Base-by-base conservation (phyloP, 1,284 basidiomycete species). In the Phellinidium pouzarii region DNA sequence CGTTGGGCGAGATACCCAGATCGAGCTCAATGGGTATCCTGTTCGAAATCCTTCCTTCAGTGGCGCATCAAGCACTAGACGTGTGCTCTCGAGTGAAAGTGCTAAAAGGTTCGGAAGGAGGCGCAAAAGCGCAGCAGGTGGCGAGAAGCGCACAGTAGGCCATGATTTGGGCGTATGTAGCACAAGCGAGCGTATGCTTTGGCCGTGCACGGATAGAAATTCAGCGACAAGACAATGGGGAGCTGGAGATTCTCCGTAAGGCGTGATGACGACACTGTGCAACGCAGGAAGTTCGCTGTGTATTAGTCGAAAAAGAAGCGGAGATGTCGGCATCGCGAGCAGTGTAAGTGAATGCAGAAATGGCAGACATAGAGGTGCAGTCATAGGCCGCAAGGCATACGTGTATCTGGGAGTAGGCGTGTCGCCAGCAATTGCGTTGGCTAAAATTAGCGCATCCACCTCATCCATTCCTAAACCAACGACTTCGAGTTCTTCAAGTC, bases 1-100 rank as follows among this genome's bases (percentile, higher is more conserved):
- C 53, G 71, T 76, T 2, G 87, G 87, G 17, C 84, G 73, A 0
- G 87, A 85, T 48, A 92, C 75, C 5, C 86, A 87, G 5, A 92
- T 67, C 26, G 82, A 78, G 51, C 77, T 71, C 7, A 92, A 70
- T 1, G 79, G 72, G 48, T 77, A 73, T 20, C 65, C 34, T 2
- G 19, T 42, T 53, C 42, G 27, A 8, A 36, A 40, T 25, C 8
- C 23, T 4, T 14, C 9, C 6, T 44, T 29, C 8, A 11, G n/a
- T 54, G 62, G 31, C 38, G 73, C 47, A 59, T 61, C 14, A 65
- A 68, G 38, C 7, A 38, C 37, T 6, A 52, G 46, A 9, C 44
- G 25, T 11, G 41, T 44, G 11, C 29, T 48, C 65, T 87, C 84
- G 42, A 89, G 73, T 0, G 84, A 84, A 27, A 87, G 75, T 59